These are phyloP conservation scores for Metschnikowia reukaufii DNA, from an alignment of 805 yeast genomes.

Conservation along the genomic window DNA sequence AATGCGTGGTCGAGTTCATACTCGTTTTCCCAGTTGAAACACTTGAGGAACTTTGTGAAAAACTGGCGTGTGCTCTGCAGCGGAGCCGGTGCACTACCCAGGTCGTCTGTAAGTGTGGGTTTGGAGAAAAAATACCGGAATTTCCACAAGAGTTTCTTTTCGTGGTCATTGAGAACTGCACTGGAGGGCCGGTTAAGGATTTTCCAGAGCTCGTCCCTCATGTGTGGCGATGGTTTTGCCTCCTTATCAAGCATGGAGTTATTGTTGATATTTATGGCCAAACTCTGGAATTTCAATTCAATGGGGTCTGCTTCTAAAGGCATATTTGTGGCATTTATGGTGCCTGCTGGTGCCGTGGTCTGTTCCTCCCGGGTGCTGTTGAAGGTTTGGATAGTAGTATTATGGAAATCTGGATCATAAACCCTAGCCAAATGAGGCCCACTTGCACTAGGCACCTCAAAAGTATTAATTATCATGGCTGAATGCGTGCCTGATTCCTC, in stretches of 20 bases:
- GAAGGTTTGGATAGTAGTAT: conserved; percentile 12
- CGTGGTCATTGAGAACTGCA: conserved; percentile 74
- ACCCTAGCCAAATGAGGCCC: conserved; percentile 31
- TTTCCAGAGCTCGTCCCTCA: conserved; percentile 67
- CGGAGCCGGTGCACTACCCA: conserved; percentile 27
- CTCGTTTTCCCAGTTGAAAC: conserved; percentile 86
- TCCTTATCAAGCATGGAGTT: conserved; percentile 77
- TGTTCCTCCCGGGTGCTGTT: conserved; percentile 10
- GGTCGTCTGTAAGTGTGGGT: conserved; percentile 38
- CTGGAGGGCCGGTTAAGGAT: conserved; percentile 82
- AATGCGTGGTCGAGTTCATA: conserved; percentile 77
- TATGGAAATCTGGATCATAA: conserved; percentile 45
- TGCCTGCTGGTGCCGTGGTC: conserved; percentile 1
- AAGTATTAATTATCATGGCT: conserved; percentile 34
- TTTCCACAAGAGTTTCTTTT: conserved; percentile 87
- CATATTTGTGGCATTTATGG: not conserved
- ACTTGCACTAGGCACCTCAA: conserved; percentile 31
- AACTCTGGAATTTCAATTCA: conserved; percentile 79
- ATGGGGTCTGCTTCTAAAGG: conserved; percentile 59
- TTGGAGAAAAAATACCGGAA: conserved; percentile 69
- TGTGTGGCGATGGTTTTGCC: conserved; percentile 81
- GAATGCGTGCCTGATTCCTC: conserved; percentile 23
- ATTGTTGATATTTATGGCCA: conserved; percentile 77
- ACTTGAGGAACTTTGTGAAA: conserved; percentile 78
- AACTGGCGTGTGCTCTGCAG: conserved; percentile 51